Evolutionary conservation across 225 moss, liverwort and hornwort genomes (phyloP).

Genomic region (Polytrichum formosum): DNA sequence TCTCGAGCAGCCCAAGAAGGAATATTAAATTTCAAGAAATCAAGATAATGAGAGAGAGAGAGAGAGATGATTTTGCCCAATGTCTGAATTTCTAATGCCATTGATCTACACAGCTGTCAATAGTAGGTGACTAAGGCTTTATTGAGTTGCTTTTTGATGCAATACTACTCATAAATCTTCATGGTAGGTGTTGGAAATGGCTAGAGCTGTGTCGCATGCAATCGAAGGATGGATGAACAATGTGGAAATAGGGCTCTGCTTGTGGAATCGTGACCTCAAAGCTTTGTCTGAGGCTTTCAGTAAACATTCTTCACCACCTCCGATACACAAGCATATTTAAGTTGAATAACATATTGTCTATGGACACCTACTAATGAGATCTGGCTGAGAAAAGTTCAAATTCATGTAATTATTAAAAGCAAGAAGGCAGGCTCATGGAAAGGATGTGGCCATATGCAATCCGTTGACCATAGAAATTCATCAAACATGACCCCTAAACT

Average conservation of each 20-base stretch:
- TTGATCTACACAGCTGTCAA: no score
- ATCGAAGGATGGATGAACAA: slow-evolving; percentile 55
- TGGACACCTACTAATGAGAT: no score
- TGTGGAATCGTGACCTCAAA: slow-evolving; percentile 52
- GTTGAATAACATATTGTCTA: no score
- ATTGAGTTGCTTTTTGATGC: slow-evolving; percentile 11
- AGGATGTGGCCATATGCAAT: neutral
- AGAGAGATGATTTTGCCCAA: no score
- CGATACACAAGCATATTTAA: no score
- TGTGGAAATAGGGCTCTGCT: slow-evolving; percentile 47
- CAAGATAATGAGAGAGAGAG: no score
- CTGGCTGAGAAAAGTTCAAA: no score
- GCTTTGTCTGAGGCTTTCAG: slow-evolving; percentile 41
- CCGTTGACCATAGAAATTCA: neutral
- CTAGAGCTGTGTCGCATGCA: slow-evolving; percentile 53
- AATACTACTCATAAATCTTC: slow-evolving; percentile 35
- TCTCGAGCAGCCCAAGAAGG: no score
- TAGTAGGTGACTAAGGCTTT: no score
- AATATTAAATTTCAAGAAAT: no score
- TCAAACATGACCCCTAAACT: neutral
- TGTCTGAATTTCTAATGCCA: no score
- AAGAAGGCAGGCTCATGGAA: neutral
- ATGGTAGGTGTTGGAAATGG: slow-evolving; percentile 40
- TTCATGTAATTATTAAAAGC: no score
- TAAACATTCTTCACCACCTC: slow-evolving; percentile 17